Conservation (phyloP, 2,329 filamentous ascomycete genomes). For the Clarireedia hainanense region DNA sequence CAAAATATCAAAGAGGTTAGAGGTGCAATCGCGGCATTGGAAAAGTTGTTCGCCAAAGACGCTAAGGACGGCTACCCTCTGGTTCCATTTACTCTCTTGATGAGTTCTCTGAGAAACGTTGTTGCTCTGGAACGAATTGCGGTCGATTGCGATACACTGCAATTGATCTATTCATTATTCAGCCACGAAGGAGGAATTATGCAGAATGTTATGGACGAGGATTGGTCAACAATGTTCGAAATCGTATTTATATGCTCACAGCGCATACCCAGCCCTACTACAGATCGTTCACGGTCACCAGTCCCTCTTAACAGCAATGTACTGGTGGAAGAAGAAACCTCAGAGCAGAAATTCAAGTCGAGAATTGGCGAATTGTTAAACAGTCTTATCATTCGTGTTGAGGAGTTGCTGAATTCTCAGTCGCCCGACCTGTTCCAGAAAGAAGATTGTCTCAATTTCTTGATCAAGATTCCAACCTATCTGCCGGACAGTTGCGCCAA, state of each 20-base stretch:
- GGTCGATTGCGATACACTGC: constrained; percentile 28
- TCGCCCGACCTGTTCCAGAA: constrained; percentile 52
- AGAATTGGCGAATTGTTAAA: constrained; percentile 24
- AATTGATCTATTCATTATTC: constrained; percentile 45
- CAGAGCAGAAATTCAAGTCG: constrained; percentile 18
- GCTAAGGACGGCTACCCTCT: constrained; percentile 51
- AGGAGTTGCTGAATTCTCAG: constrained; percentile 30
- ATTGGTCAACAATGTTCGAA: constrained; percentile 55
- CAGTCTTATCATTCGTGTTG: constrained; percentile 26
- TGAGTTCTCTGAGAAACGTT: constrained; percentile 48
- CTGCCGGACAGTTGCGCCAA: constrained; percentile 58
- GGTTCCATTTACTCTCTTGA: constrained; percentile 50
- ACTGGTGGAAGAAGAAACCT: constrained; percentile 15
- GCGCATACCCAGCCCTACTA: constrained; percentile 21
- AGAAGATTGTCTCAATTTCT: constrained; percentile 59
- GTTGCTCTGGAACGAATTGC: constrained; percentile 29
- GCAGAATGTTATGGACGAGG: constrained; percentile 52
- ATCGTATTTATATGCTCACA: constrained; percentile 48
- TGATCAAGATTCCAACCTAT: constrained; percentile 51
- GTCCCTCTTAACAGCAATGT: constrained; percentile 10
- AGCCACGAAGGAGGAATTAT: constrained; percentile 46
- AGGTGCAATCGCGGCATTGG: constrained; percentile 54
- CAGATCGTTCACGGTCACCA: constrained; percentile 15
- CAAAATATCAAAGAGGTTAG: constrained; percentile 49
- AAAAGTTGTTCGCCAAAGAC: constrained; percentile 53